phyloP scores from a whole-genome alignment of 345 rosid genomes.

The Bruguiera gymnorhiza region DNA sequence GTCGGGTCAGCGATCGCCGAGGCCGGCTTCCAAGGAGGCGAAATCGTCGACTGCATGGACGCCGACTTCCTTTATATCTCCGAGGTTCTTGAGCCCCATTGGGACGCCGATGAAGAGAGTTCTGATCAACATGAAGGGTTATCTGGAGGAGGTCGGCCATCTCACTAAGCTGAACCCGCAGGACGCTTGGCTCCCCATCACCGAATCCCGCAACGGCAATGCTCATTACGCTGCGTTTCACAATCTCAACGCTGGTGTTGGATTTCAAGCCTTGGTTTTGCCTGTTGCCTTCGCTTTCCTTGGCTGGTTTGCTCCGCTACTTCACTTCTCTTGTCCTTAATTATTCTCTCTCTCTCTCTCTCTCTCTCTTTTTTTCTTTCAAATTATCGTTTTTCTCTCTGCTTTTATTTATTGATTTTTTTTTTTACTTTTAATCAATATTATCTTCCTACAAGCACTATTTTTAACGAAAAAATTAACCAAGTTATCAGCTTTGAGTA shows the following conservation, averaged over 20 bases:
- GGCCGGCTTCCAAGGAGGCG: conserved; percentile 56
- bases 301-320: conserved; percentile 61
- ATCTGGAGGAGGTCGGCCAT: conserved; percentile 91
- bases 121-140: conserved; percentile 84
- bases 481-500: too few relatives aligned
- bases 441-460: too few relatives aligned
- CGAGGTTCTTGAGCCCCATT: conserved; percentile 88
- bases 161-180: conserved; percentile 95
- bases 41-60: conserved; percentile 90
- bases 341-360: too few relatives aligned
- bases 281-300: conserved; percentile 96
- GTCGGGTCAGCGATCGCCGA: conserved; percentile 94
- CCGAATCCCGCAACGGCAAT: conserved; percentile 96
- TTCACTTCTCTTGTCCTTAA: not conserved
- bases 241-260: conserved; percentile 91
- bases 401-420: not conserved
- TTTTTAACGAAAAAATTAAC: too few relatives aligned
- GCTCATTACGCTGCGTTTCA: conserved; percentile 98
- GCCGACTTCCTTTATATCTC: conserved; percentile 93
- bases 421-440: too few relatives aligned
- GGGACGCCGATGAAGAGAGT: conserved; percentile 99
- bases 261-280: conserved; percentile 88
- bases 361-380: not conserved
- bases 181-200: conserved; percentile 98
- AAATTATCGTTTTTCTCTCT: not conserved